Evolutionary conservation across 2,329 filamentous ascomycete genomes (phyloP).

Genomic region (Onygenales sp.): DNA sequence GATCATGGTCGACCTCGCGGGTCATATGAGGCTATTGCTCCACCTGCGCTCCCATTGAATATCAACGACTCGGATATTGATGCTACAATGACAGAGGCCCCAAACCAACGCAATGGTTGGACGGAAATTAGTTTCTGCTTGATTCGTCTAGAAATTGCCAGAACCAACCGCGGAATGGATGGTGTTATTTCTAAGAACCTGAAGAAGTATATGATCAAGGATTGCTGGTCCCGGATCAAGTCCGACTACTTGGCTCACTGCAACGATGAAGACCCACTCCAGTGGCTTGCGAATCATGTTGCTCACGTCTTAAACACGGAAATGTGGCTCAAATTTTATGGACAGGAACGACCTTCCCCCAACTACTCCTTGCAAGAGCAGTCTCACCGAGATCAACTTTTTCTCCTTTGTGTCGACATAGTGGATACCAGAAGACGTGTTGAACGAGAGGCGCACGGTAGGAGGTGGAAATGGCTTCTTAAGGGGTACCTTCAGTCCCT

Average conservation of each 20-base stretch:
- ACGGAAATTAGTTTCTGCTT: slow-evolving; percentile 39
- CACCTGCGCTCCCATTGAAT: slow-evolving; percentile 32
- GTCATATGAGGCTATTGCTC: slow-evolving; percentile 19
- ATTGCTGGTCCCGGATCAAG: slow-evolving; percentile 39
- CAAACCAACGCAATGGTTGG: slow-evolving; percentile 32
- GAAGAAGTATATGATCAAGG: slow-evolving; percentile 32
- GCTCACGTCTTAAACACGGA: slow-evolving; percentile 61
- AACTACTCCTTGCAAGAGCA: slow-evolving; percentile 13
- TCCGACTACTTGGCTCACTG: slow-evolving; percentile 39
- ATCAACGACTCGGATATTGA: slow-evolving; percentile 34
- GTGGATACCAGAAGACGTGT: slow-evolving; percentile 39
- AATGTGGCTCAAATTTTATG: slow-evolving; percentile 62
- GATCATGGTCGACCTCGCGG: slow-evolving; percentile 26
- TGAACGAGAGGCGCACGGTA: slow-evolving; percentile 9
- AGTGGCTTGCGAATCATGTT: slow-evolving; percentile 57
- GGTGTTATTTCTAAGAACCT: slow-evolving; percentile 10
- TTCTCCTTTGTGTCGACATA: slow-evolving; percentile 58
- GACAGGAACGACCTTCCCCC: slow-evolving; percentile 46
- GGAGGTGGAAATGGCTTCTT: slow-evolving; percentile 14
- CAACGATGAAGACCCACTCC: slow-evolving; percentile 38
- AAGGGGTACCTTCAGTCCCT: slow-evolving; percentile 12
- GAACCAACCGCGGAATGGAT: slow-evolving; percentile 16
- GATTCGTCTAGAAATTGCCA: slow-evolving; percentile 40
- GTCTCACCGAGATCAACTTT: slow-evolving; percentile 56
- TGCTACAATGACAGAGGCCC: slow-evolving; percentile 32